Conservation (phyloP, 345 rosid genomes). For the Noccaea caerulescens region DNA sequence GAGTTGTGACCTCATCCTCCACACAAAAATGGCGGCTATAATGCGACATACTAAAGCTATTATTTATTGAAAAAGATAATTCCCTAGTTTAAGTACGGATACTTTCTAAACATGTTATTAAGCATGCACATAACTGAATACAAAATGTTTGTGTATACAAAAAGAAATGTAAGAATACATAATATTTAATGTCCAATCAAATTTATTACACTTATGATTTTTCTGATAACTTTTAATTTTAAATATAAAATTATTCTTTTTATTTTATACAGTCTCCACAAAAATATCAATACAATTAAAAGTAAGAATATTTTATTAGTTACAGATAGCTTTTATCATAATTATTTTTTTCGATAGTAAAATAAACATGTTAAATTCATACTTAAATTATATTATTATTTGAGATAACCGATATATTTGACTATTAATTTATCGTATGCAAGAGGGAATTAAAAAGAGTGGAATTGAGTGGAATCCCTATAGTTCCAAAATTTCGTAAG, state of each 20-base stretch:
- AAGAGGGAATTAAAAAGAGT: no score
- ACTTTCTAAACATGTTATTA: conserved; percentile 24
- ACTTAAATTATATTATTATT: background rate
- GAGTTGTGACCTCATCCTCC: conserved; percentile 47
- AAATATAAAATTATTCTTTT: background rate
- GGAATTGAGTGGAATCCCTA: background rate
- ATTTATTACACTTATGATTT: background rate
- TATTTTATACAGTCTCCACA: background rate
- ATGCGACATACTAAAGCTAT: conserved; percentile 33
- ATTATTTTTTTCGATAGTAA: background rate
- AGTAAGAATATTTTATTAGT: background rate
- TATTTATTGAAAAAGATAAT: conserved; percentile 15
- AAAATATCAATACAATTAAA: background rate
- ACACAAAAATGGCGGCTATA: conserved; percentile 45
- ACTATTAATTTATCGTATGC: background rate
- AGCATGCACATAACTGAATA: conserved; percentile 7
- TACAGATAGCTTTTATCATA: background rate
- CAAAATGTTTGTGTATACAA: conserved; percentile 1
- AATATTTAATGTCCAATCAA: background rate
- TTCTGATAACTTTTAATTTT: background rate
- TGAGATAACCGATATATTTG: background rate
- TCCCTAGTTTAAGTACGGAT: conserved; percentile 28
- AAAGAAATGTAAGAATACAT: background rate
- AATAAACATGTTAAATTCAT: background rate
- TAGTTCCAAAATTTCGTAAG: background rate